Conservation (phyloP, 306 rosid genomes). For the Sicyos baderoa region DNA sequence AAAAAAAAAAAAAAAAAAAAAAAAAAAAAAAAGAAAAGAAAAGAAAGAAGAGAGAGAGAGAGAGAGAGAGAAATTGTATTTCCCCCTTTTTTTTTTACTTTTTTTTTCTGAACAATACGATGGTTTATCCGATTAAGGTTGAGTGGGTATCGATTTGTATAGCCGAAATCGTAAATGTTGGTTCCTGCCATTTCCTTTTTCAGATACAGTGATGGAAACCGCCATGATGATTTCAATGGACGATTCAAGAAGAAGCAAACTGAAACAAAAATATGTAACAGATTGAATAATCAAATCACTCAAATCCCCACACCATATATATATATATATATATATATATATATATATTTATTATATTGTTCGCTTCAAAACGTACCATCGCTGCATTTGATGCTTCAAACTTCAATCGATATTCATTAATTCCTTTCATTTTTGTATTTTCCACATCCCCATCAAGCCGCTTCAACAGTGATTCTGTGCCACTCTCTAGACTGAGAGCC, state of each 20-base stretch:
- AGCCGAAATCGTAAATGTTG: not conserved
- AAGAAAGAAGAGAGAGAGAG: no score
- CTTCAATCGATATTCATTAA: not conserved
- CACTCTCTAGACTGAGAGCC: not conserved
- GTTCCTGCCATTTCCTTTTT: not conserved
- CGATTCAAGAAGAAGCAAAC: not conserved
- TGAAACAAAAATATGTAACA: not conserved
- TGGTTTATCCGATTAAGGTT: no score
- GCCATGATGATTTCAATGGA: not conserved
- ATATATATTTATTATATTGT: no score
- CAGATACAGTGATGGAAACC: not conserved
- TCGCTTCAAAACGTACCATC: not conserved
- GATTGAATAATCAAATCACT: conserved; percentile 21
- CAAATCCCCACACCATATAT: no score
- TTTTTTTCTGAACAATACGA: no score
- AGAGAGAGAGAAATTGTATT: no score
- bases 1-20: no score
- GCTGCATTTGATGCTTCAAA: conserved; percentile 10
- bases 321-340: no score
- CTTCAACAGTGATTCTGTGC: no score
- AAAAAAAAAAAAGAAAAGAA: no score
- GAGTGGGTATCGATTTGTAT: not conserved
- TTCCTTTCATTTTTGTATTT: not conserved
- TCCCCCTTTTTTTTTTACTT: no score
- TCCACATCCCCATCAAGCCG: no score